These are phyloP conservation scores for Psilocybe cyanescens DNA, from an alignment of 768 basidiomycete genomes.

Conservation along the genomic window DNA sequence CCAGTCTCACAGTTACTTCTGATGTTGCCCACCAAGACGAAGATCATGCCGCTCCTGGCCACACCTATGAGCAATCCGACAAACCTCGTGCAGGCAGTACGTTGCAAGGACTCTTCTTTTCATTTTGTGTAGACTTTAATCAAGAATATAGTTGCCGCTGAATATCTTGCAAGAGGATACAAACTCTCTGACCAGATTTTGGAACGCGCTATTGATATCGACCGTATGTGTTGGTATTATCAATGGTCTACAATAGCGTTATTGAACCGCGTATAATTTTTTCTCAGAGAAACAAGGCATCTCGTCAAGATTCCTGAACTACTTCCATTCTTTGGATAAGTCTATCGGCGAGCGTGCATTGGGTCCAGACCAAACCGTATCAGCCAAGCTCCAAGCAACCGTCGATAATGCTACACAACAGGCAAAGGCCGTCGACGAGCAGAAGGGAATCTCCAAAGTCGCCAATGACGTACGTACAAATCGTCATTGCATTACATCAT, in stretches of 20 bases:
- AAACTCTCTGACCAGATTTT: conserved; percentile 77
- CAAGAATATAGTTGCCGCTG: conserved; percentile 72
- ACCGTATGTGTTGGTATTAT: conserved; percentile 42
- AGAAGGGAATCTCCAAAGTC: conserved; percentile 73
- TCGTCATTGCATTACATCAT: not conserved
- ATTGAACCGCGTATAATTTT: not conserved
- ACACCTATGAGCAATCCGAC: conserved; percentile 76
- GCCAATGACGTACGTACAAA: conserved; percentile 63
- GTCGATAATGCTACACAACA: conserved; percentile 68
- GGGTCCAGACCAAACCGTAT: conserved; percentile 83
- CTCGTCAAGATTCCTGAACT: conserved; percentile 80
- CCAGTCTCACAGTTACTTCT: conserved; percentile 70
- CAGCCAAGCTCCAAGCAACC: conserved; percentile 69
- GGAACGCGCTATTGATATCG: conserved; percentile 80
- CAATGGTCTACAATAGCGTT: too few relatives aligned
- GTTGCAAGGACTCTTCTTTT: conserved; percentile 20
- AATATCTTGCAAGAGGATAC: conserved; percentile 93
- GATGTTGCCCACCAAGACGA: conserved; percentile 64
- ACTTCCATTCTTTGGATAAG: conserved; percentile 74
- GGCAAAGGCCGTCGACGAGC: conserved; percentile 78
- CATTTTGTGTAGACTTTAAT: conserved; percentile 7
- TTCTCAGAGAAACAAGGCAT: conserved; percentile 80
- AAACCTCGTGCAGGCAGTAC: conserved; percentile 89
- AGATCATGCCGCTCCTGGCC: conserved; percentile 37
- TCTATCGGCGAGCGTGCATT: conserved; percentile 70